Conservation (phyloP, 345 rosid species). For the Garcia nutans region DNA sequence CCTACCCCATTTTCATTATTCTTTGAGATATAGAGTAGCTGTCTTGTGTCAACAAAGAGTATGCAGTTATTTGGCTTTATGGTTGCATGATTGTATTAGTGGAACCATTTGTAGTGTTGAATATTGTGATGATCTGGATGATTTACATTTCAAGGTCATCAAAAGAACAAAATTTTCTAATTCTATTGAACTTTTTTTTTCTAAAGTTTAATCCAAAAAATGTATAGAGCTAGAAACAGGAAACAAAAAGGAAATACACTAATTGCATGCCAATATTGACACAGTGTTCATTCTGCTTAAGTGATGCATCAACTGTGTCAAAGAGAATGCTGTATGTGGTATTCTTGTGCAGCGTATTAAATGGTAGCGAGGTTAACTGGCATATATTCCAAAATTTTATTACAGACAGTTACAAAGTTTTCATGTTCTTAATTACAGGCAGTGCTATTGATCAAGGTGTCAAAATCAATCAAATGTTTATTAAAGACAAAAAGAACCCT, state of each 20-base stretch:
- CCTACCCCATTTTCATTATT: not conserved
- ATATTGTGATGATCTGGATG: not conserved
- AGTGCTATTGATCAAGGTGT: conserved; percentile 16
- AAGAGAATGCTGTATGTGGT: conserved; percentile 9
- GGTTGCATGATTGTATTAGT: not conserved
- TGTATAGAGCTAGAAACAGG: not conserved
- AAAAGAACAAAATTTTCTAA: not conserved
- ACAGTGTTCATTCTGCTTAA: not conserved
- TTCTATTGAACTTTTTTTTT: not conserved
- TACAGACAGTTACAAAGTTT: conserved; percentile 3
- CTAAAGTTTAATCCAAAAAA: not conserved
- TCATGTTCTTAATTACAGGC: conserved; percentile 17
- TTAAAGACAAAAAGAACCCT: conserved; percentile 22
- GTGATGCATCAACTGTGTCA: not conserved
- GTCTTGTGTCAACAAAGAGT: not conserved
- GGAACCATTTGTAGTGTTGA: not conserved
- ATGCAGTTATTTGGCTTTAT: not conserved
- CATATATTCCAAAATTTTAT: conserved; percentile 4
- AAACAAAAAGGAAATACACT: not conserved
- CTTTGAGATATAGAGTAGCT: not conserved
- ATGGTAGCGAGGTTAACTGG: not conserved
- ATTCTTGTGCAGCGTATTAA: not conserved
- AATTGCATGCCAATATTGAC: not conserved
- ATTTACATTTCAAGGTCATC: not conserved
- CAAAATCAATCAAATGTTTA: conserved; percentile 15